Evolutionary conservation across 1,284 basidiomycete genomes (phyloP).

Genomic region (Calocybe gambosa): DNA sequence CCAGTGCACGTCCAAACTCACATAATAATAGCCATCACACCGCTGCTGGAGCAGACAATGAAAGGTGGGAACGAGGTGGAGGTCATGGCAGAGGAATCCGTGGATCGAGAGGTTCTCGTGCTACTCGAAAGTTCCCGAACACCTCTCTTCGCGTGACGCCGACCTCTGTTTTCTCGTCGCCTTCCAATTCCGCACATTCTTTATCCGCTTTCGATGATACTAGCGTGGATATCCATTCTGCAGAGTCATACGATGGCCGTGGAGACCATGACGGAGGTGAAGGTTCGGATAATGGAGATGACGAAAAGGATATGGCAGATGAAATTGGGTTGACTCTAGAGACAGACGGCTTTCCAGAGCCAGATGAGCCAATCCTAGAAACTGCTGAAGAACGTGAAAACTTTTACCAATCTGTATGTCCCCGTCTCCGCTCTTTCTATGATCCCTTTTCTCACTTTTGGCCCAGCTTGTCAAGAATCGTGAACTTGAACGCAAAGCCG

Average conservation of each 20-base stretch:
- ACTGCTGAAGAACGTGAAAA: conserved; percentile 53
- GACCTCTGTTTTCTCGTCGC: neutral
- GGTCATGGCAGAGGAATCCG: conserved; percentile 33
- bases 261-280: conserved; percentile 16
- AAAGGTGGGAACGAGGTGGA: conserved; percentile 51
- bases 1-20: conserved; percentile 15
- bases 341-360: conserved; percentile 13
- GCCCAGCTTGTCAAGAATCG: conserved; percentile 64
- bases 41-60: conserved; percentile 30
- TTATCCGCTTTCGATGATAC: neutral
- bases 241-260: neutral
- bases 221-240: neutral
- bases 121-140: conserved; percentile 33
- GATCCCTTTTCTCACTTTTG: neutral
- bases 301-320: conserved; percentile 14
- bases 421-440: neutral
- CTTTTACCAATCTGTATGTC: conserved; percentile 63
- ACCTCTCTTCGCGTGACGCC: conserved; percentile 25
- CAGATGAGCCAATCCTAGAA: conserved; percentile 38
- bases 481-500: conserved; percentile 67
- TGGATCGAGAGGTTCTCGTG: conserved; percentile 30
- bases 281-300: conserved; percentile 20
- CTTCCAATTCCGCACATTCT: neutral
- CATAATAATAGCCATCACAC: neutral
- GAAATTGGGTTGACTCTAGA: conserved; percentile 13